phyloP scores from a whole-genome alignment of 225 moss, liverwort and hornwort species.

The Pseudisothecium myosuroides region DNA sequence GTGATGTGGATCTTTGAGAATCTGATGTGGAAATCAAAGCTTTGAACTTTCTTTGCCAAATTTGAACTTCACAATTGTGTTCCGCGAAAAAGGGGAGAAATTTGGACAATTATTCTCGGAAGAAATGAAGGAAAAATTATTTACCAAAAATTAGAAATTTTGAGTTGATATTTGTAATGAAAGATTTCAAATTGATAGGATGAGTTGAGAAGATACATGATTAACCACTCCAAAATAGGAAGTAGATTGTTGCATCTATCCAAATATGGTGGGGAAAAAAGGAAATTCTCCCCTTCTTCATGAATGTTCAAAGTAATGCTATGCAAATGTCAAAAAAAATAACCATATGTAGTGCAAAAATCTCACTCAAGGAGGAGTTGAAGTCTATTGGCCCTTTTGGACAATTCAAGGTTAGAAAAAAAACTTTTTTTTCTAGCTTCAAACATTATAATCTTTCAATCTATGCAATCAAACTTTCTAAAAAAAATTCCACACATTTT shows the following conservation, averaged over 20 bases:
- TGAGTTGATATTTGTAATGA: not conserved
- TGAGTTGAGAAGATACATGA: rapidly evolving
- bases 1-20: not conserved
- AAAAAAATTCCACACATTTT: not conserved
- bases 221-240: not conserved
- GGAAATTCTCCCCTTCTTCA: rapidly evolving
- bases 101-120: rapidly evolving
- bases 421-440: not conserved
- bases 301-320: rapidly evolving
- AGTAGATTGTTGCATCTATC: not conserved
- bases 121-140: not conserved
- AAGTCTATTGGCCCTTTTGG: rapidly evolving
- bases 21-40: not conserved
- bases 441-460: not conserved
- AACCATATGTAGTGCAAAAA: not conserved
- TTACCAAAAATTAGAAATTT: not conserved
- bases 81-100: rapidly evolving
- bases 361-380: not conserved
- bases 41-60: not conserved
- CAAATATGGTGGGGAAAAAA: rapidly evolving
- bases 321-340: not conserved
- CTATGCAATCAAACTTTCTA: rapidly evolving
- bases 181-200: not conserved
- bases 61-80: rapidly evolving
- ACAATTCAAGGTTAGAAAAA: not conserved